A percentile compares a stretch with the other conserved stretches of the same genome.
These are phyloP conservation scores for Teunomyces atbi DNA, from an alignment of 805 yeast species.

Conservation along the genomic window DNA sequence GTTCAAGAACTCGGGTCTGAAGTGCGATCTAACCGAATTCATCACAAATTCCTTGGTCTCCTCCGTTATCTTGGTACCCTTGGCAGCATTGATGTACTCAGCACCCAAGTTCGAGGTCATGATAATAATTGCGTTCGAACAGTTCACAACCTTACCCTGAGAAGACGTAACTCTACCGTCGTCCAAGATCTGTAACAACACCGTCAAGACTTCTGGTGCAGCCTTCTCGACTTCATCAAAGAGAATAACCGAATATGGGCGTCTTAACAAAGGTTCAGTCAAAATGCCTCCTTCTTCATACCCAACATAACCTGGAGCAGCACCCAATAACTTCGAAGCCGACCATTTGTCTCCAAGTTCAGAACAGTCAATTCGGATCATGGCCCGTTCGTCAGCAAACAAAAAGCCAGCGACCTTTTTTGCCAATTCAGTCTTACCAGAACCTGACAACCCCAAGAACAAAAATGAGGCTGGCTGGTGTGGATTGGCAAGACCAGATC, in stretches of 20 bases:
- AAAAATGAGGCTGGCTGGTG: constrained; percentile 94
- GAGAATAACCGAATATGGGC: constrained; percentile 93
- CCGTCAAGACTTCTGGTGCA: constrained; percentile 94
- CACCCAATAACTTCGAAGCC: constrained; percentile 91
- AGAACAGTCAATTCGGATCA: constrained; percentile 97
- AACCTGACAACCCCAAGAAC: constrained; percentile 93
- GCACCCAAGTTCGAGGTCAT: constrained; percentile 99
- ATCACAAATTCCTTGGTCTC: constrained; percentile 76
- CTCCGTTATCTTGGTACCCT: constrained; percentile 62
- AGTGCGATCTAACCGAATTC: constrained; percentile 80
- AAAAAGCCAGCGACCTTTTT: constrained; percentile 95
- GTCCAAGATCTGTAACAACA: constrained; percentile 86
- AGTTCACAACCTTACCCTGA: constrained; percentile 89
- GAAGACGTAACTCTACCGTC: constrained; percentile 96
- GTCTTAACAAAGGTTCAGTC: constrained; percentile 86
- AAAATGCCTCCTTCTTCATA: constrained; percentile 97
- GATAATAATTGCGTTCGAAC: constrained; percentile 87
- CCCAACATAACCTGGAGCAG: constrained; percentile 94
- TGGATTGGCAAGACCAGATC: constrained; percentile 96
- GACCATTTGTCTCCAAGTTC: constrained; percentile 95
- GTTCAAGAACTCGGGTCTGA: constrained; percentile 96
- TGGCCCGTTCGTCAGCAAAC: constrained; percentile 93
- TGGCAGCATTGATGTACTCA: constrained; percentile 69
- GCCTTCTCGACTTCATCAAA: constrained; percentile 99
- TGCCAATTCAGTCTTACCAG: constrained; percentile 98